Conservation (phyloP, 2,329 filamentous ascomycete species). For the Fusarium liriodendri region DNA sequence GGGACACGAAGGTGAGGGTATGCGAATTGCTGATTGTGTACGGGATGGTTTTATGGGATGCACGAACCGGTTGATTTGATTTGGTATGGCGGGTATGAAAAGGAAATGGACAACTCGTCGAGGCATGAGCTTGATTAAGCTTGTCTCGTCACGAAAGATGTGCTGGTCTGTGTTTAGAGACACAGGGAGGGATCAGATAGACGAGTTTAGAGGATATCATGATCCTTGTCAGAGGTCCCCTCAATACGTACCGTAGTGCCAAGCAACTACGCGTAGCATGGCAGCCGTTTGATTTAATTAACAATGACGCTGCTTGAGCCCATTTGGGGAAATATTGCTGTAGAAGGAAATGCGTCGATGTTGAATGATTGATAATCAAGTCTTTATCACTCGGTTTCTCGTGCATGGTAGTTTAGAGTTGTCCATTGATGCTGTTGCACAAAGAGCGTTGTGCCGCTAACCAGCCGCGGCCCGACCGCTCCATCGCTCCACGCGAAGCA, state of each 20-base stretch:
- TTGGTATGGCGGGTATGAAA: background rate
- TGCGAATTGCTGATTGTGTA: background rate
- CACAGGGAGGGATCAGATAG: background rate
- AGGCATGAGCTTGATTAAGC: background rate
- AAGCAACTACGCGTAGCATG: background rate
- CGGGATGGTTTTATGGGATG: background rate
- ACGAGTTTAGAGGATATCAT: background rate
- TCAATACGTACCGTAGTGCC: background rate
- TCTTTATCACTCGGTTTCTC: background rate
- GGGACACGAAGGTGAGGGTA: background rate
- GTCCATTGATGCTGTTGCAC: conserved; percentile 47
- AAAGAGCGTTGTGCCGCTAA: conserved; percentile 47
- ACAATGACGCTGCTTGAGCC: background rate
- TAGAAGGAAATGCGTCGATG: background rate
- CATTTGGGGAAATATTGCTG: background rate
- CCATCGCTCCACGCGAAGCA: conserved; percentile 36
- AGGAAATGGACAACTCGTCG: background rate
- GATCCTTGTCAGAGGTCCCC: background rate
- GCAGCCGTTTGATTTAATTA: background rate
- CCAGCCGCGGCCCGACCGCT: conserved; percentile 49
- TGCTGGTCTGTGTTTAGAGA: background rate
- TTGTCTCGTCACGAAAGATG: background rate
- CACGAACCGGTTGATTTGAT: background rate
- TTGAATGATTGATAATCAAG: background rate
- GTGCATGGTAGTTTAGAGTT: background rate